Conservation (phyloP, 352 stramenopile genomes). For the Pythium folliculosum region DNA sequence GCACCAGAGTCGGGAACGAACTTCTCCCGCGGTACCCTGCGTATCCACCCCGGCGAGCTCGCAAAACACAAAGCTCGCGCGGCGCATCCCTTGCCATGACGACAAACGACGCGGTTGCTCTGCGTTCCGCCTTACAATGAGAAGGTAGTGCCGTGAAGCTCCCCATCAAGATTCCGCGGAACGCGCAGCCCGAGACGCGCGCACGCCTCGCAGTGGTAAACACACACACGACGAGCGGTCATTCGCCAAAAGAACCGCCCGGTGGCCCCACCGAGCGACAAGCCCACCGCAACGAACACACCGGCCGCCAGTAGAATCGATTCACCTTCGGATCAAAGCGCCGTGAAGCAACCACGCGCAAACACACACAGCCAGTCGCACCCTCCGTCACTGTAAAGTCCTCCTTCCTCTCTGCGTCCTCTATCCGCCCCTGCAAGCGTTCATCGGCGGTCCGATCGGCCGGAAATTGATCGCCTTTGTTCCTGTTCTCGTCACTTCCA, state of each 20-base stretch:
- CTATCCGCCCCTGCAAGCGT: neutral
- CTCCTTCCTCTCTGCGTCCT: neutral
- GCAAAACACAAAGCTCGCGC: neutral
- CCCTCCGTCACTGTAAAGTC: too few relatives aligned
- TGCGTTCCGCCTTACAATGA: constrained; percentile 82
- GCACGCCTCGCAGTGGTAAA: neutral
- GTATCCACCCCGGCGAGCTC: constrained; percentile 17
- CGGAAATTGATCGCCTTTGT: constrained; percentile 7
- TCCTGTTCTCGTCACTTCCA: constrained; percentile 70
- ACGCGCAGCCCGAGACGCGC: constrained; percentile 24
- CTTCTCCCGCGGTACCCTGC: constrained; percentile 62
- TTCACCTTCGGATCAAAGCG: neutral
- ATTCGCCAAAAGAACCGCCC: constrained; percentile 67
- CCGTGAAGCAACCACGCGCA: neutral
- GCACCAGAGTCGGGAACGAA: constrained; percentile 49
- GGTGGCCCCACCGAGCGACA: constrained; percentile 29
- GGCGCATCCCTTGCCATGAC: neutral
- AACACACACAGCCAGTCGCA: neutral
- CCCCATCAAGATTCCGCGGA: constrained; percentile 82
- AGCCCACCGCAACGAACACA: neutral
- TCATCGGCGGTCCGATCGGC: constrained; percentile 15
- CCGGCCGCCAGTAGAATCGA: neutral
- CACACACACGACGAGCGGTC: constrained; percentile 34
- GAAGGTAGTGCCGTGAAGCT: constrained; percentile 73
- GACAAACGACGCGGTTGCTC: constrained; percentile 17